Evolutionary conservation across 2,329 filamentous ascomycete species (phyloP), one percentile per base, ranked within the genome.

Genomic region (Alternaria arborescens): DNA sequence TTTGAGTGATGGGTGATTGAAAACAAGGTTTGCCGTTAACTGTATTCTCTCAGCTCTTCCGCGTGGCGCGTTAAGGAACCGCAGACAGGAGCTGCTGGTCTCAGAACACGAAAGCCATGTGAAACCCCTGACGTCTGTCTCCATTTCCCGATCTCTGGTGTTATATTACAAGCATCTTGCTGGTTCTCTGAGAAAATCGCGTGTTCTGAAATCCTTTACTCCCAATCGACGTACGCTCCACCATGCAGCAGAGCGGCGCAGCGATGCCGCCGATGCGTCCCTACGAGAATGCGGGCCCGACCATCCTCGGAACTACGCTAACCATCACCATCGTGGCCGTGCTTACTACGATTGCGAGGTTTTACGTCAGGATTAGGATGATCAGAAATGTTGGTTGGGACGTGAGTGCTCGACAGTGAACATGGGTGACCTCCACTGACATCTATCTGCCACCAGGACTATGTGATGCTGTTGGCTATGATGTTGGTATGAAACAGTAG

Each of bases 351-450:
- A 26, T 75, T 10, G 70, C 80, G 30, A 79, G 83, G 20, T 62
- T 83, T 10, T 84, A 82, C 54, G 85, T 86, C 28, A 78, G 84
- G n/a, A 32, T 80, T 5, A 71, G 72, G 18, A 80, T 86, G 74
- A 81, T 86, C 52, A 80, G 80, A 12, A 83, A 82, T 51, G 72
- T 83, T 22, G 84, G 85, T 3, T 77, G 79, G 66, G 85, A 87
- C 76, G 85, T 75, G 48, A 68, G 71, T 57, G 40, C 16, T 43
- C n/a, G 24, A 6, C 24, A 26, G 24, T 26, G 24, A 26, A 26
- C 24, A 26, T 26, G 24, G 24, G 24, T 26, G 24, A 26, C 0
- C 24, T 26, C 40, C 41, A 40, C 58, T 70, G 48, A 73, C 24
- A 26, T 26, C 58, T 24, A 57, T 52, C 7, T 36, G 22, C 11